Evolutionary conservation across 805 yeast genomes (phyloP), one percentile per base, ranked within the genome.

Genomic region (Cyberlindnera suaveolens): DNA sequence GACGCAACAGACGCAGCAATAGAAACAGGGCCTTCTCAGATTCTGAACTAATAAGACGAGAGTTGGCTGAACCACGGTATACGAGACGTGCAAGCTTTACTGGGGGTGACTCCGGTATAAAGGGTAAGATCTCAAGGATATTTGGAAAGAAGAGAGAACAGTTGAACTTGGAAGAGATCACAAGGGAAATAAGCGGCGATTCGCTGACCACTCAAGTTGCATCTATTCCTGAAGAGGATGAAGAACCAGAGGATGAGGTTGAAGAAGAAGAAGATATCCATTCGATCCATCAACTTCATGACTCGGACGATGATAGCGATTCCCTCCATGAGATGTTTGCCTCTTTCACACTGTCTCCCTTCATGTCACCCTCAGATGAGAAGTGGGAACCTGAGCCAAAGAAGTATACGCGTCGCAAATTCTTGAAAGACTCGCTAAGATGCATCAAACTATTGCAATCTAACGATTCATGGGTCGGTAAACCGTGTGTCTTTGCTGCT

Each of bases 391-490:
- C 83, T 2, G 53, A 60, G 10, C 63, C 62, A 13, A 70, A 68
- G 45, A 44, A 53, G 17, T 52, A 58, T 20, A 52, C 70, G 3
- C 58, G 65, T 38, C 61, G 70, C 27, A 74, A 72, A 46, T 66
- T 64, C 47, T 64, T 73, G 35, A 67, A 74, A 37, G 78, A 78
- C 54, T 71, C 80, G 15, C 56, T 78, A 30, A 69, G 82, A 38
- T 79, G 85, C 49, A 74, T 79, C 20, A 74, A 69, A 50, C 74
- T 81, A 3, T 63, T 79, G 41, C 64, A 71, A 1, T 66, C 66
- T 47, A 77, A 73, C 36, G 80, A 77, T 35, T 50, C 67, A 8
- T 79, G 85, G 84, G 60, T 71, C 18, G 75, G 77, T 36, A 74
- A 68, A 51, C 26, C 35, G n/a, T 38, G 34, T 19, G 40, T 38